Conservation (phyloP, 2,329 filamentous ascomycete species). For the Ilyonectria robusta region DNA sequence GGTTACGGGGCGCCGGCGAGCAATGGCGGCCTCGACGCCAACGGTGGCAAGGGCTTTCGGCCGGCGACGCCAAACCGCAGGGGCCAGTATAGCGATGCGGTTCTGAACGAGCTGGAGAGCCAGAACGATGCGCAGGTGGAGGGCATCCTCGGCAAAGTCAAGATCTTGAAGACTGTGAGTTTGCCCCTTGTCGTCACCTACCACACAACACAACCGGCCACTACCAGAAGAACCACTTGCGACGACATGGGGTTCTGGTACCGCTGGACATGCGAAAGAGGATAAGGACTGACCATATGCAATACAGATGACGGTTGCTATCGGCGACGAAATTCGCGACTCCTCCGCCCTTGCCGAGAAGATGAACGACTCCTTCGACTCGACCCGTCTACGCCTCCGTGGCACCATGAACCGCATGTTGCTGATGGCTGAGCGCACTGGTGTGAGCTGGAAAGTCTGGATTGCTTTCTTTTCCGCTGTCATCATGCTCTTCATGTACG, state of each 20-base stretch:
- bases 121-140: slow-evolving; percentile 94
- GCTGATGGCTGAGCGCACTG: slow-evolving; percentile 92
- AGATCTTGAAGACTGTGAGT: slow-evolving; percentile 88
- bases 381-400: slow-evolving; percentile 82
- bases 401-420: slow-evolving; percentile 99
- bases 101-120: slow-evolving; percentile 92
- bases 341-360: slow-evolving; percentile 90
- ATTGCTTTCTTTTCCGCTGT: slow-evolving; percentile 89
- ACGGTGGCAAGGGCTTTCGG: slow-evolving; percentile 64
- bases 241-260: neutral
- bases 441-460: slow-evolving; percentile 98
- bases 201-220: neutral
- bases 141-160: slow-evolving; percentile 92
- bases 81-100: slow-evolving; percentile 93
- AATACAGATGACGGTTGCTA: slow-evolving; percentile 85
- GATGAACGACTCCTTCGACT: slow-evolving; percentile 96
- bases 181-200: slow-evolving; percentile 10
- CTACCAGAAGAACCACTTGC: neutral
- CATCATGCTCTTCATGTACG: slow-evolving; percentile 87
- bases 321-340: slow-evolving; percentile 95
- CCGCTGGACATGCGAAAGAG: neutral
- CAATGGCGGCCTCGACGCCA: slow-evolving; percentile 49
- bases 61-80: slow-evolving; percentile 81
- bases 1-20: slow-evolving; percentile 47
- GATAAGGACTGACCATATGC: slow-evolving; percentile 26